Base-by-base conservation (phyloP, 139 green algal genomes). In the Axilococcus clingmanii region DNA sequence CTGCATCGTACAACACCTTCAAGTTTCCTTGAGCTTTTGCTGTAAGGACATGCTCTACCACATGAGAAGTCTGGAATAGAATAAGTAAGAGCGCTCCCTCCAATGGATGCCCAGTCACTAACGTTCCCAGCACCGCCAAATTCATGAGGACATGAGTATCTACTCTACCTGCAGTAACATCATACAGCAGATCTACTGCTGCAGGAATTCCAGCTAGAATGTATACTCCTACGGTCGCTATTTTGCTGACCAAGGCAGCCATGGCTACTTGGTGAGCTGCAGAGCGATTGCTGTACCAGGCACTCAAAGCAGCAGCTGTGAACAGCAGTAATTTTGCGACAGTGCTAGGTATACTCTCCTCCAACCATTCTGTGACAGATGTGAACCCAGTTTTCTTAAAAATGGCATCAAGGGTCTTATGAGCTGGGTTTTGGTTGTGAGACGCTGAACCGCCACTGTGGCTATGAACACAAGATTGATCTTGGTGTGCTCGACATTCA, bases 111-210 rank as follows among this genome's bases (percentile, higher is more conserved):
- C 80, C 82, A 40, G 86, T 67, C 22, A 67, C 68, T 35, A 89
- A 50, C 2, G 81, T 86, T 40, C 80, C 83, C 33, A 82, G 24
- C 5, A 75, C 79, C 2, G 82, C 76, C 33, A 90, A 63, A 4
- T 66, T 71, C 77, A 87, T 94, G 17, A 94, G 72, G 40, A 91
- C 81, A 28, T 94, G 84, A 1, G 83, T 88, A 75, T 91, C 77
- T 5, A 92, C 48, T 4, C 49, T 52, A 5, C 70, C 64, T 3
- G 57, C 59, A 4, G 65, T 69, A 5, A 82, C 20, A 43, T 70
- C 57, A 14, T 70, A 61, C 2, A 38, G 28, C 4, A 79, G 55
- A 1, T 71, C 64, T 25, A 74, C 45, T 1, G 47, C 29, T 3
- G 59, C 66, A 2, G 72, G 59, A 11, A 64, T 51, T 34, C 61